A percentile compares a stretch with the other conserved stretches of the same genome.
phyloP scores from a whole-genome alignment of 2,329 filamentous ascomycete genomes.

The Purpureocillium lavendulum region DNA sequence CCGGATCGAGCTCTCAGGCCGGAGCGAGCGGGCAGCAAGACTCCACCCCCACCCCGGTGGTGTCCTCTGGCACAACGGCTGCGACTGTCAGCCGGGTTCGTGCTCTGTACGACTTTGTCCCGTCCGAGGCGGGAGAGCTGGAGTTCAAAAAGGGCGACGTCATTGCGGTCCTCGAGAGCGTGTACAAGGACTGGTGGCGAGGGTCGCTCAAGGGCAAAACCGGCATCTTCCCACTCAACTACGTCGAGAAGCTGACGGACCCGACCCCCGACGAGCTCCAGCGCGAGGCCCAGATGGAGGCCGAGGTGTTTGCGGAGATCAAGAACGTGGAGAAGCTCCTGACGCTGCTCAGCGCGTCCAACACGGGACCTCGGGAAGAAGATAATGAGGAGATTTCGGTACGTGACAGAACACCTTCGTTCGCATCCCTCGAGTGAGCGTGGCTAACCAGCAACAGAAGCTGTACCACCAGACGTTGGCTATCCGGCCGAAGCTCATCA shows the following conservation, averaged over 20 bases:
- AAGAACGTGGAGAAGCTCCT: slow-evolving; percentile 64
- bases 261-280: slow-evolving; percentile 92
- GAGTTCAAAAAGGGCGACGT: slow-evolving; percentile 96
- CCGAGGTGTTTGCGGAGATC: slow-evolving; percentile 56
- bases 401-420: slow-evolving; percentile 18
- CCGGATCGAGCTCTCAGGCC: slow-evolving; percentile 20
- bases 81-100: slow-evolving; percentile 92
- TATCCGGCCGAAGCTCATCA: slow-evolving; percentile 93
- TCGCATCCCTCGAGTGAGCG: no score
- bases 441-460: slow-evolving; percentile 41
- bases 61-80: slow-evolving; percentile 80
- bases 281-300: slow-evolving; percentile 91
- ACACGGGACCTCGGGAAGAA: slow-evolving; percentile 69
- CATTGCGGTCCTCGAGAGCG: slow-evolving; percentile 93
- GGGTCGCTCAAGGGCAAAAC: slow-evolving; percentile 90
- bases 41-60: slow-evolving; percentile 40
- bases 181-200: slow-evolving; percentile 99
- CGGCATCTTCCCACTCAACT: slow-evolving; percentile 96
- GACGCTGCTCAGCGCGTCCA: slow-evolving; percentile 82
- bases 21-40: slow-evolving; percentile 31
- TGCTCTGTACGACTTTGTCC: slow-evolving; percentile 89
- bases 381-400: slow-evolving; percentile 96
- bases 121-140: slow-evolving; percentile 87
- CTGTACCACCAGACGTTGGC: slow-evolving; percentile 87
- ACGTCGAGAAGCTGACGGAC: slow-evolving; percentile 94